Evolutionary conservation across 768 basidiomycete species (phyloP).

Genomic region (Termitomyces sp.): DNA sequence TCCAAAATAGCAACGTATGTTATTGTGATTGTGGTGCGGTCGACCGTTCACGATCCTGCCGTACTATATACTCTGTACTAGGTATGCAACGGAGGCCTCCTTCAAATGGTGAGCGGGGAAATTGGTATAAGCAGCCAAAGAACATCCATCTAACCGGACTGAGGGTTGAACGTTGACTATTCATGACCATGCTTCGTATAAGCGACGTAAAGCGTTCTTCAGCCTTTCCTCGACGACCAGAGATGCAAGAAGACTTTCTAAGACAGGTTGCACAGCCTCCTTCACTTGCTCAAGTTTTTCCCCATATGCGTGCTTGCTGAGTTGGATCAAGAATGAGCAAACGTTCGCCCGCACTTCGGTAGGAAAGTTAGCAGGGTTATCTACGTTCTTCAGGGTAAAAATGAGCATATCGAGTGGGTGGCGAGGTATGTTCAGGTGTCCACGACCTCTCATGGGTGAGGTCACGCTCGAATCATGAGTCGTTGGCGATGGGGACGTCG

Average conservation of each 20-base stretch:
- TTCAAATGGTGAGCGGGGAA: no score
- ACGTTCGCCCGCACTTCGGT: constrained; percentile 75
- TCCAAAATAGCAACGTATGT: no score
- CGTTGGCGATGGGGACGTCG: constrained; percentile 34
- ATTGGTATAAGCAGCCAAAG: no score
- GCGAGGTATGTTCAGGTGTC: constrained; percentile 40
- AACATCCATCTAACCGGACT: no score
- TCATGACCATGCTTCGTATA: constrained; percentile 39
- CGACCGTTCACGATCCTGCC: no score
- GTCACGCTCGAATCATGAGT: constrained; percentile 45
- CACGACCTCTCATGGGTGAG: constrained; percentile 33
- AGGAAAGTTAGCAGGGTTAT: constrained; percentile 57
- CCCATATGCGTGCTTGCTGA: constrained; percentile 50
- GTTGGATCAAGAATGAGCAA: constrained; percentile 66
- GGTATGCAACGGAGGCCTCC: no score
- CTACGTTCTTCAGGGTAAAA: constrained; percentile 54
- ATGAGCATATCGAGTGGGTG: constrained; percentile 69
- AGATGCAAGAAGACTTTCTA: constrained; percentile 47
- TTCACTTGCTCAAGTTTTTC: constrained; percentile 48
- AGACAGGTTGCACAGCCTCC: constrained; percentile 42
- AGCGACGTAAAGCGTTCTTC: constrained; percentile 32
- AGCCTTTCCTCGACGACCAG: constrained; percentile 42
- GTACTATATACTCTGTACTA: no score
- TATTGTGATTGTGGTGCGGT: no score
- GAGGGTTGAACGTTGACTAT: no score